Evolutionary conservation across 2,329 filamentous ascomycete species (phyloP).

Genomic region (Colletotrichum sp.): DNA sequence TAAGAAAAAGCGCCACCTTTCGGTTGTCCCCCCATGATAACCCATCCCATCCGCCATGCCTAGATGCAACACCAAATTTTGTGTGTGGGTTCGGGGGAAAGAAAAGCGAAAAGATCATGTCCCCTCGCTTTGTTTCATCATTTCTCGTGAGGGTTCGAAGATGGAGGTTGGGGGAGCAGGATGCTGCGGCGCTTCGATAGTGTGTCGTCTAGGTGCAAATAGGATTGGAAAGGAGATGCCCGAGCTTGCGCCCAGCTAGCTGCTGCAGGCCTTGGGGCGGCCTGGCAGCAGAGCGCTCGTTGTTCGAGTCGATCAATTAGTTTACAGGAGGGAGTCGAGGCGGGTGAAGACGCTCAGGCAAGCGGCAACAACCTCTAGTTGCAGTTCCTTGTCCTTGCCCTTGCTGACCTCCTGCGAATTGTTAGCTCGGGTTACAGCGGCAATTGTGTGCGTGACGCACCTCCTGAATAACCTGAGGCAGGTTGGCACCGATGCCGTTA

Average conservation of each 20-base stretch:
- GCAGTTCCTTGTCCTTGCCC: slow-evolving; percentile 91
- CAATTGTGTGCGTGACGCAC: slow-evolving; percentile 39
- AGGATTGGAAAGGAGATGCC: not conserved
- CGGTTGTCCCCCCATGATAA: not conserved
- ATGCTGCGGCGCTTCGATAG: slow-evolving; percentile 3
- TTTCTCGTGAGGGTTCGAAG: slow-evolving; percentile 18
- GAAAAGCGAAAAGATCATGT: not conserved
- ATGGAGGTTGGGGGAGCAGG: not conserved
- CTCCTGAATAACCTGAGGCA: slow-evolving; percentile 85
- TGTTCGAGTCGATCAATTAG: slow-evolving; percentile 7
- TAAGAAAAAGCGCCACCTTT: slow-evolving; percentile 13
- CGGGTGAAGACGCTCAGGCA: slow-evolving; percentile 97
- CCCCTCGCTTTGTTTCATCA: not conserved
- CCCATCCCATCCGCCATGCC: slow-evolving; percentile 1
- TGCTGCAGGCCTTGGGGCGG: not conserved
- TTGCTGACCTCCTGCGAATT: slow-evolving; percentile 74
- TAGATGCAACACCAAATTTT: slow-evolving; percentile 15
- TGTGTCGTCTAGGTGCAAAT: slow-evolving; percentile 13
- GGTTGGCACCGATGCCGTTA: slow-evolving; percentile 88
- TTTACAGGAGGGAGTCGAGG: slow-evolving; percentile 90
- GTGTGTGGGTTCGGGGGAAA: slow-evolving; percentile 4
- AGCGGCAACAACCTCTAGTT: slow-evolving; percentile 95
- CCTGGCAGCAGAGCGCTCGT: not conserved
- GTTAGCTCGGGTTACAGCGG: slow-evolving; percentile 19
- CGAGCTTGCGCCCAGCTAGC: not conserved